Base-by-base conservation (phyloP, 768 basidiomycete genomes). In the Saitozyma sp. region DNA sequence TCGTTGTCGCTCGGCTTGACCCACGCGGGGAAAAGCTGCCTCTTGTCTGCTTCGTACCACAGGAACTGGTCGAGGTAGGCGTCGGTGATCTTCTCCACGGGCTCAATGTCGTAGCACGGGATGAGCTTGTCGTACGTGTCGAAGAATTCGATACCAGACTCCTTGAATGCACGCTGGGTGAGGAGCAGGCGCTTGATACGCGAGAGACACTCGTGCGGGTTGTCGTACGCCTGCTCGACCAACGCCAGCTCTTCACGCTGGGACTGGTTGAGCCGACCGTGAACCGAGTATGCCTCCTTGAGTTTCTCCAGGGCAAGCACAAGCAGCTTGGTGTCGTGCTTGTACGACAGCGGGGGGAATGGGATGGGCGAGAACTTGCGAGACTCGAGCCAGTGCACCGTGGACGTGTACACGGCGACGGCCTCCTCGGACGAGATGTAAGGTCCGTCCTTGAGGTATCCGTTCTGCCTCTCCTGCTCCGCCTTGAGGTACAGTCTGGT, bases 71-170 rank as follows among this genome's bases (percentile, higher is more conserved):
- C 95, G 45, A 98, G 86, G 78, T 97, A 98, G 85, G 96, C 96
- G 80, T 98, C 96, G 37, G 96, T 98, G 68, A 99, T 98, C 86
- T 99, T 99, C 83, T 99, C 96, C 14, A 99, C 92, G 0, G 96
- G 96, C 78, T 99, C 96, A 65, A 99, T 98, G 73, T 98, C 95
- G 78, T 99, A 98, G 77, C 93, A 97, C 29, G 74, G 74, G 59
- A 98, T 97, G 71, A 98, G 86, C 80, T 95, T 97, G 84, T 97
- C 93, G 73, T 98, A 95, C 0, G 93, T 96, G 72, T 96, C 93
- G 80, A 93, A 95, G 81, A 93, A 94, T 80, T 83, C 83, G 64
- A 99, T 96, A 9, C 96, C 96, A 20, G 93, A 82, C 78, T 99
- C 96, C 82, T 98, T 98, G 86, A 99, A 99, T 1, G 94, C 92